A percentile compares a stretch with the other conserved stretches of the same genome.
These are phyloP conservation scores for Scheffersomyces cryptocercus DNA, from an alignment of 1,139 yeast genomes.

Conservation along the genomic window DNA sequence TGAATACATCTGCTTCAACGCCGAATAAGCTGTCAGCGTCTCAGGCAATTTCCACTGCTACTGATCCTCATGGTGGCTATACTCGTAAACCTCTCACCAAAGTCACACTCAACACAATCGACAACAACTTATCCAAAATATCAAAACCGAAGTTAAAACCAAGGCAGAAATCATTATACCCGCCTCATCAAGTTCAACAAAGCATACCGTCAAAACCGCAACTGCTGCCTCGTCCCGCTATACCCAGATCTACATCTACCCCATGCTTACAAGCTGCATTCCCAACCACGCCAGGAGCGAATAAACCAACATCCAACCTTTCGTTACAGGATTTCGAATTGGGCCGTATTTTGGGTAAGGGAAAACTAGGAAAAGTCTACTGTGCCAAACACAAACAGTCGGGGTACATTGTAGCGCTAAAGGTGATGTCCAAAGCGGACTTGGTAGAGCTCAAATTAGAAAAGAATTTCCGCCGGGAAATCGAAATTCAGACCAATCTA, in stretches of 20 bases:
- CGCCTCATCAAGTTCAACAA: neutral
- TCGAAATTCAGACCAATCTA: constrained; percentile 82
- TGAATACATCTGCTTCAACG: neutral
- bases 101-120: constrained; percentile 18
- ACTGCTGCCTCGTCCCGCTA: neutral
- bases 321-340: constrained; percentile 73
- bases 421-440: constrained; percentile 85
- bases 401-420: constrained; percentile 85
- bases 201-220: too few species aligned
- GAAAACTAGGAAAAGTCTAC: constrained; percentile 90
- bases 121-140: constrained; percentile 6
- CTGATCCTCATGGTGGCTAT: neutral
- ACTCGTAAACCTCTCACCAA: constrained; percentile 19
- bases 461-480: constrained; percentile 84
- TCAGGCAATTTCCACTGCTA: neutral
- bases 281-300: neutral
- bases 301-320: constrained; percentile 5
- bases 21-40: neutral
- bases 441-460: constrained; percentile 77
- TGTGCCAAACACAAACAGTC: constrained; percentile 76
- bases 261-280: neutral
- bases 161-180: neutral
- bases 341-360: constrained; percentile 88
- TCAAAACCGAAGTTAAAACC: constrained; percentile 3
- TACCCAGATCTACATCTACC: neutral